phyloP scores from a whole-genome alignment of 1,284 basidiomycete genomes.

The Ganoderma multipileum region DNA sequence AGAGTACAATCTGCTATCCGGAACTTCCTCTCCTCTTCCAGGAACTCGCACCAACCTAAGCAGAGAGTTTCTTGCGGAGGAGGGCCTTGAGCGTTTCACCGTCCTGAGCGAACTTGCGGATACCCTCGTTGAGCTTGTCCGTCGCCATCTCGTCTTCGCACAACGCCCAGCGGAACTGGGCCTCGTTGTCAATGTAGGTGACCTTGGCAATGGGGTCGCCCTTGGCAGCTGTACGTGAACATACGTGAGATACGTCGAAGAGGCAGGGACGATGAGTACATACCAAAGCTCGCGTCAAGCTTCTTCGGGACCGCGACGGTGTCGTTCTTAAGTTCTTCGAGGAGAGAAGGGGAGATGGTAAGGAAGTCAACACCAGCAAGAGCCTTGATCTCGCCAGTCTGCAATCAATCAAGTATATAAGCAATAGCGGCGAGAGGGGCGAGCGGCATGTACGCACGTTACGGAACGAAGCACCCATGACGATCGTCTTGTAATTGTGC shows the following conservation, averaged over 20 bases:
- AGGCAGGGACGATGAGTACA: slow-evolving; percentile 34
- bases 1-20: slow-evolving; percentile 17
- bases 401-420: slow-evolving; percentile 20
- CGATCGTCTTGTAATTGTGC: slow-evolving; percentile 97
- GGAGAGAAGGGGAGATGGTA: slow-evolving; percentile 91
- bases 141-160: slow-evolving; percentile 95
- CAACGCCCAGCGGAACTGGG: slow-evolving; percentile 94
- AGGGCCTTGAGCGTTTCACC: slow-evolving; percentile 88
- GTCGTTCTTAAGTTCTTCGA: slow-evolving; percentile 92
- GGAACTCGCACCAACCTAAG: slow-evolving; percentile 41
- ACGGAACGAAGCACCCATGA: slow-evolving; percentile 99
- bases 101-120: slow-evolving; percentile 97
- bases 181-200: slow-evolving; percentile 89
- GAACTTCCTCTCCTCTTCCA: slow-evolving; percentile 3
- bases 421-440: slow-evolving; percentile 12
- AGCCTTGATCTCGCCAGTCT: slow-evolving; percentile 92
- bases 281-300: slow-evolving; percentile 76
- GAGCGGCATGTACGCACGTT: slow-evolving; percentile 63
- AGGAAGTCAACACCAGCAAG: slow-evolving; percentile 89
- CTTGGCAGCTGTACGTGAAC: slow-evolving; percentile 50
- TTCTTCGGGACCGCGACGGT: slow-evolving; percentile 83
- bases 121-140: slow-evolving; percentile 97
- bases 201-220: slow-evolving; percentile 81
- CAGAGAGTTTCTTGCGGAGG: slow-evolving; percentile 81
- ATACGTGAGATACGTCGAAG: background rate